A percentile compares a stretch with the other conserved stretches of the same genome.
Evolutionary conservation across 306 rosid genomes (phyloP).

Genomic region (Geum urbanum): DNA sequence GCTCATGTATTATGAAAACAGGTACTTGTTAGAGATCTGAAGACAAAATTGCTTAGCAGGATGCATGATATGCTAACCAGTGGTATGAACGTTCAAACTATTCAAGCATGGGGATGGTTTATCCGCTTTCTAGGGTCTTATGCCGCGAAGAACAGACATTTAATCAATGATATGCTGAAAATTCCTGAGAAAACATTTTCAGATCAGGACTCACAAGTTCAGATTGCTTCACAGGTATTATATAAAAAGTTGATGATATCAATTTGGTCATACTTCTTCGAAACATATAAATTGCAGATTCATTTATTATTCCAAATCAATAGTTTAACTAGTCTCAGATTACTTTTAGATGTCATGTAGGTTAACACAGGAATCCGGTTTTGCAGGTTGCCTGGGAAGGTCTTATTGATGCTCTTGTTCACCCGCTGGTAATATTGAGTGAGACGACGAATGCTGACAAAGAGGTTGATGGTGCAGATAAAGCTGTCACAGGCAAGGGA

Average conservation of each 20-base stretch:
- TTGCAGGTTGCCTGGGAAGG: slow-evolving; percentile 89
- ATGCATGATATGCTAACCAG: slow-evolving; percentile 54
- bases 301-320: not conserved
- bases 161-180: slow-evolving; percentile 74
- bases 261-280: not conserved
- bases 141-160: slow-evolving; percentile 58
- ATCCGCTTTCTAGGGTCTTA: slow-evolving; percentile 62
- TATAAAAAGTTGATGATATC: not conserved
- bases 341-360: not conserved
- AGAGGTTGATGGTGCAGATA: slow-evolving; percentile 26
- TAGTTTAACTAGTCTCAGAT: slow-evolving; percentile 3
- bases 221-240: slow-evolving; percentile 78
- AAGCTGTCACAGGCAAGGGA: slow-evolving; percentile 22
- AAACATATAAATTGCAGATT: not conserved
- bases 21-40: slow-evolving; percentile 72
- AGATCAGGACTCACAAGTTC: slow-evolving; percentile 71
- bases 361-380: not conserved
- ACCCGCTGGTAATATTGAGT: slow-evolving; percentile 26
- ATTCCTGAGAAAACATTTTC: slow-evolving; percentile 81
- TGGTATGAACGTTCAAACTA: slow-evolving; percentile 68
- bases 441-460: slow-evolving; percentile 27
- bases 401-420: slow-evolving; percentile 72
- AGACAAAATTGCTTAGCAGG: slow-evolving; percentile 47
- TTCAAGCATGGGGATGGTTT: slow-evolving; percentile 93
- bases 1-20: slow-evolving; percentile 17